Evolutionary conservation across 2,329 filamentous ascomycete species (phyloP), one percentile per base, ranked within the genome.

Genomic region (Aspergillus aculeatinus): DNA sequence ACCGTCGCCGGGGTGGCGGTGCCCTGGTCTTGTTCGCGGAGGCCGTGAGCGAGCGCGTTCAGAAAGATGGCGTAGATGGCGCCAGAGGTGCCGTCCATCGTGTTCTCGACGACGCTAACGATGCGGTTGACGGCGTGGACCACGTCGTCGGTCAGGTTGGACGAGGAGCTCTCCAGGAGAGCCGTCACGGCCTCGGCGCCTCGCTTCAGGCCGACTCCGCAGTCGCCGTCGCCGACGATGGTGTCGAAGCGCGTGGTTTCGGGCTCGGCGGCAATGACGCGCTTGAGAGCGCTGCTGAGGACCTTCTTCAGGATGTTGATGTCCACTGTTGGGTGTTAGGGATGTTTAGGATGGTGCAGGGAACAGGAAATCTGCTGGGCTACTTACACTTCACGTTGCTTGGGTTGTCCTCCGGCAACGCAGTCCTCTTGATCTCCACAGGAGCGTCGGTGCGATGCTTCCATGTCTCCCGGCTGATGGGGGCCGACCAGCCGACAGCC

Each of bases 211-310:
- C 91, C 91, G 60, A 92, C 90, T 10, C 92, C 92, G 70, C 92
- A 96, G 76, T 96, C 92, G 51, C 92, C 92, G 71, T 96, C 92
- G 48, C 92, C 92, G 25, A 96, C 91, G 12, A 95, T 86, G 0
- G 91, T 96, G 70, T 90, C 88, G 70, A 83, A 90, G 57, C 79
- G 83, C 11, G 88, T 90, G 57, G 90, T 80, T 48, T 87, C 82
- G 9, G 86, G 82, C 69, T 91, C 88, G 2, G 85, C 86, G 4
- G 75, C 79, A 65, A 90, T 88, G 33, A 90, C 72, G 57, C 80
- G 79, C 47, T 86, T 74, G 6, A 90, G 79, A 19, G 81, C 88
- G 33, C 79, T 77, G 47, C 76, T 79, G 47, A 89, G 78, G 25
- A 80, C 81, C 55, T 79, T 82, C 63, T 81, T 84, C 25, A 84